These are phyloP conservation scores for Pouteria glomerata DNA, from an alignment of 148 eudicot species.

Conservation along the genomic window DNA sequence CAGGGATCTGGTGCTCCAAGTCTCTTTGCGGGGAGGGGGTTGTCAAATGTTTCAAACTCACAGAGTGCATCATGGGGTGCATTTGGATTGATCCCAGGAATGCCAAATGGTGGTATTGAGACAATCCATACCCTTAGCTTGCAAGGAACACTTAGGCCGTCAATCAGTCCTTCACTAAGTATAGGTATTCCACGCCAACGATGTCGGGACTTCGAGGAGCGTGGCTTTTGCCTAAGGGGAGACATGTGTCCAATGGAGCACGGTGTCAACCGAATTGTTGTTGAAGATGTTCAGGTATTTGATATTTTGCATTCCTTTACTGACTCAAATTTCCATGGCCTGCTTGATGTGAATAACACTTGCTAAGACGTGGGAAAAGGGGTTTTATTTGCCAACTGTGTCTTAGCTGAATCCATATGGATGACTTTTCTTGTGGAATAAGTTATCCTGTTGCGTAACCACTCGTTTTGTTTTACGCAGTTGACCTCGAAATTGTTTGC, in stretches of 20 bases:
- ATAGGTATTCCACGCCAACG: constrained; percentile 66
- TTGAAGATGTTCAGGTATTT: constrained; percentile 95
- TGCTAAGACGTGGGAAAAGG: background rate
- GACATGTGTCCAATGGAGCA: constrained; percentile 99
- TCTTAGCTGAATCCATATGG: background rate
- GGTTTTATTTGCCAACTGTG: too few species aligned
- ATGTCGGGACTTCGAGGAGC: constrained; percentile 98
- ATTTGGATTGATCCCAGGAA: constrained; percentile 70
- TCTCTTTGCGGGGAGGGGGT: constrained; percentile 64
- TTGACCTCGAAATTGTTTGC: background rate
- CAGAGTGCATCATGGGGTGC: constrained; percentile 64
- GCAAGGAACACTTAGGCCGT: constrained; percentile 60
- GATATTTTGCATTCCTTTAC: background rate
- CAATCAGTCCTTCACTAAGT: constrained; percentile 55
- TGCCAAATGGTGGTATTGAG: constrained; percentile 74
- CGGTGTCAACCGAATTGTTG: constrained; percentile 88
- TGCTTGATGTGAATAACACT: background rate
- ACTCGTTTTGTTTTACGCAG: background rate
- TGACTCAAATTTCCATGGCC: background rate
- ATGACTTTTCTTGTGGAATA: background rate
- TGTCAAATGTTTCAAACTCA: constrained; percentile 54
- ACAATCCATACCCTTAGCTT: constrained; percentile 66
- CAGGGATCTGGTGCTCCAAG: constrained; percentile 48
- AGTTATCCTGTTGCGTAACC: background rate
- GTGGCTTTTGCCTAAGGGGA: constrained; percentile 93